Evolutionary conservation across 2,329 filamentous ascomycete species (phyloP).

Genomic region (Epichloe hybrida): DNA sequence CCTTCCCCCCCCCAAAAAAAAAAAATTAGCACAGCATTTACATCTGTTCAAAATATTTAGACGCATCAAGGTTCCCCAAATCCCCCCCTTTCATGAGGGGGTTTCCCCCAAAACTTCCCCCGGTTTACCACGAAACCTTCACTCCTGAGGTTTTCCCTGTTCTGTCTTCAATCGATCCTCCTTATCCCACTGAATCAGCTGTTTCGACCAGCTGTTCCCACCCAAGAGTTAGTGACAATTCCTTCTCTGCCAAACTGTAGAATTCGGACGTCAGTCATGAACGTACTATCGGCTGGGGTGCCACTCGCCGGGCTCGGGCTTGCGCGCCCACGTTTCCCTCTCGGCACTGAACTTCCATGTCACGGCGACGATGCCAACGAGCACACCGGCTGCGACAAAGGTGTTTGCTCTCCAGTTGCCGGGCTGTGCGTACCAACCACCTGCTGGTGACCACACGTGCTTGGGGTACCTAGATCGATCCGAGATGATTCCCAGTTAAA

Average conservation of each 20-base stretch:
- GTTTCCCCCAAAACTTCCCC: not conserved
- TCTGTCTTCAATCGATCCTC: conserved; percentile 25
- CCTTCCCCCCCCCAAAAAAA: not conserved
- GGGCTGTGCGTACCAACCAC: conserved; percentile 95
- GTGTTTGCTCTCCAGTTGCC: conserved; percentile 94
- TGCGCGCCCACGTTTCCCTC: conserved; percentile 57
- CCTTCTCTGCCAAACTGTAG: not conserved
- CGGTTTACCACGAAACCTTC: not conserved
- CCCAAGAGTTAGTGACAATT: not conserved
- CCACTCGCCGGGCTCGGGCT: conserved; percentile 65
- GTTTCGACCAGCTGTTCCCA: conserved; percentile 30
- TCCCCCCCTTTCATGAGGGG: not conserved
- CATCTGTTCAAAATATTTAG: conserved; percentile 4
- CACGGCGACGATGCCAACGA: conserved; percentile 54
- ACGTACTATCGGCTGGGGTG: conserved; percentile 75
- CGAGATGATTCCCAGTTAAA: not conserved
- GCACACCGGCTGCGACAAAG: conserved; percentile 53
- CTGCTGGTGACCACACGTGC: conserved; percentile 97
- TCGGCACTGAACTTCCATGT: conserved; percentile 63
- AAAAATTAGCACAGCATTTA: not conserved
- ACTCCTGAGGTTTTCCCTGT: conserved; percentile 17
- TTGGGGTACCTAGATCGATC: conserved; percentile 64
- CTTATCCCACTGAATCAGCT: conserved; percentile 31
- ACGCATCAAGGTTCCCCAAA: conserved; percentile 3
- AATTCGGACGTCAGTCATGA: not conserved